A percentile compares a stretch with the other conserved stretches of the same genome.
Conservation (phyloP, 139 green algal species). For the Desmodesmus armatus region DNA sequence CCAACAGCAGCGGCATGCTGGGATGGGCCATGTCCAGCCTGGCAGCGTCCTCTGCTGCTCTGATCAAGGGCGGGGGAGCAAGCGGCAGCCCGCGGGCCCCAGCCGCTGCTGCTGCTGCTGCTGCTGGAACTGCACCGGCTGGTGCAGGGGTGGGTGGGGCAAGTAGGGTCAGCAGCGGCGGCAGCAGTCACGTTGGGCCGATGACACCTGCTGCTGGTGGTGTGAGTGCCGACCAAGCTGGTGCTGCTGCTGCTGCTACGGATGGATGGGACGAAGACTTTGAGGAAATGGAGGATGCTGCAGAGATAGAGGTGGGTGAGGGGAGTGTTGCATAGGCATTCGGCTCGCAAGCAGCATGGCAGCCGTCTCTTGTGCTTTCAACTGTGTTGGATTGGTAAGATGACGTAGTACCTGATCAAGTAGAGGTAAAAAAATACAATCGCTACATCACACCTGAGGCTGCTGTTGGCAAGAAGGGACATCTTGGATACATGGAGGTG, state of each 20-base stretch:
- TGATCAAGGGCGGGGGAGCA: constrained; percentile 13
- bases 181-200: background rate
- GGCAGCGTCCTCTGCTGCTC: constrained; percentile 19
- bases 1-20: constrained; percentile 28
- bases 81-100: background rate
- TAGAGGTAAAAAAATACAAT: background rate
- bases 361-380: background rate
- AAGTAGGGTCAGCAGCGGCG: constrained; percentile 11
- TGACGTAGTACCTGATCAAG: background rate
- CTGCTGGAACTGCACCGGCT: background rate
- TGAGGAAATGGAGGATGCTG: constrained; percentile 19
- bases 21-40: constrained; percentile 45
- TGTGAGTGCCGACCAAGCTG: constrained; percentile 5
- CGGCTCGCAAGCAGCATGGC: background rate
- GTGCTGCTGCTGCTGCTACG: background rate
- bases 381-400: background rate
- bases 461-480: background rate
- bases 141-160: constrained; percentile 8
- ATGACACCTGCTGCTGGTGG: background rate
- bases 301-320: constrained; percentile 39
- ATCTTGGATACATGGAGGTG: background rate
- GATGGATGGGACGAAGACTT: constrained; percentile 49
- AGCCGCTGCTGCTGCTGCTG: constrained; percentile 29
- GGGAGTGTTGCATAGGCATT: background rate
- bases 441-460: background rate